phyloP scores from a whole-genome alignment of 129 eudicot genomes.

The Solidago caesia region DNA sequence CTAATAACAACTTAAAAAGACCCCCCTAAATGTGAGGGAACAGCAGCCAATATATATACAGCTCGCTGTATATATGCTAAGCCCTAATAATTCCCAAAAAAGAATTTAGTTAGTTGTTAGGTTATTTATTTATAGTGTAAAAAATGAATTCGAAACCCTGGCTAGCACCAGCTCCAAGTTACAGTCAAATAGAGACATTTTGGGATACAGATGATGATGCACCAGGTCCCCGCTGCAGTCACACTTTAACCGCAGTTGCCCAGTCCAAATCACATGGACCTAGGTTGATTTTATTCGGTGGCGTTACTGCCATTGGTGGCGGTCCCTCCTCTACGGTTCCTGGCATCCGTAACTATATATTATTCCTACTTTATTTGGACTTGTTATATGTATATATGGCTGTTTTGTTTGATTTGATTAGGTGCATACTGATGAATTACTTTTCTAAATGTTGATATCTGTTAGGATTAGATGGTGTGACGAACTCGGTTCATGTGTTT shows the following conservation, averaged over 20 bases:
- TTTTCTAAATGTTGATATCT: slow-evolving; percentile 5
- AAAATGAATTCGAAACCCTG: slow-evolving; percentile 54
- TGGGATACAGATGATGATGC: slow-evolving; percentile 81
- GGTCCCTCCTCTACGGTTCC: slow-evolving; percentile 64
- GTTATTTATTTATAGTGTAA: too few species aligned
- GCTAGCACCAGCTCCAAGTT: slow-evolving; percentile 77
- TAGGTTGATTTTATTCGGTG: slow-evolving; percentile 81
- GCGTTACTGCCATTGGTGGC: slow-evolving; percentile 91
- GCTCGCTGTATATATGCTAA: too few species aligned
- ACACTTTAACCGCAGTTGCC: slow-evolving; percentile 88
- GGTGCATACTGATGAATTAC: slow-evolving; percentile 7
- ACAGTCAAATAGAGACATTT: slow-evolving; percentile 42
- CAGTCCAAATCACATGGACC: slow-evolving; percentile 81
- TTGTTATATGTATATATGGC: neutral
- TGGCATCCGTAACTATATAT: too few species aligned
- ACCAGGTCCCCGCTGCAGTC: slow-evolving; percentile 91
- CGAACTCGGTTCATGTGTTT: slow-evolving; percentile 79
- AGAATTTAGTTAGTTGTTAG: too few species aligned
- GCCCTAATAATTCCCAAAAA: too few species aligned
- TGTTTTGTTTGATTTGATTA: neutral
- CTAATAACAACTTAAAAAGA: too few species aligned
- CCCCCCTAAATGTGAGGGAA: too few species aligned
- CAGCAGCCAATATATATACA: too few species aligned
- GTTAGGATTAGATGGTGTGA: slow-evolving; percentile 93
- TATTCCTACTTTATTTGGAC: too few species aligned